Evolutionary conservation across 306 rosid genomes (phyloP), one percentile per base, ranked within the genome.

Genomic region (Trifolium fragiferum): DNA sequence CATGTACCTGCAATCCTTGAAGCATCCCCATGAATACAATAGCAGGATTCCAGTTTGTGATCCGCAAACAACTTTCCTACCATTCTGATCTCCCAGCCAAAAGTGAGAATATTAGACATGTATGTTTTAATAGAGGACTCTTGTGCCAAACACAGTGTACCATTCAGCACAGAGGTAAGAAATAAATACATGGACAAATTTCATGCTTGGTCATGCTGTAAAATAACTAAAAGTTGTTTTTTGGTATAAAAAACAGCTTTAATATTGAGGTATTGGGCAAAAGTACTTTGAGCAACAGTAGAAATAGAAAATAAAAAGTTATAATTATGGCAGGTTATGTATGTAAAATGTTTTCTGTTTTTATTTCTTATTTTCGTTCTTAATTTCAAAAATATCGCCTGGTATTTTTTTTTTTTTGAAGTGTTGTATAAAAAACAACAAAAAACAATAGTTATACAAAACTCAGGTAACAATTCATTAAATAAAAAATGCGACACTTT

Each of bases 21-120:
- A 89, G 87, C 68, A 88, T 38, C 96, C 98, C 97, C 97, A 93
- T 6, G 98, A 89, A 77, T 93, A 93, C 71, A 93, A 76, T 27
- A 93, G 79, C 12, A 93, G 66, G 72, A 79, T 81, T 78, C 96
- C 98, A 78, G 76, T 77, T 81, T 93, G 97, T 70, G 98, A 84
- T 73, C 92, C 93, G 23, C 98, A 93, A 55, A 93, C 85, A 72
- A 93, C 89, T 84, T 91, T 93, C 66, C 90, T 85, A 53, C 98
- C 97, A 82, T 89, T 89, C 98, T 93, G 80, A 71, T 54, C 57
- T 77, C 14, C 12, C 70, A 11, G 19, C 40, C 41, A 61, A 70
- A 64, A 19, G 20, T 25, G n/a, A 10, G 23, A 49, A 32, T 8
- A 74, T 75, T 70, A 78, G 30, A 4, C 55, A 70, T 23, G 53